phyloP scores from a whole-genome alignment of 2,329 filamentous ascomycete species.

The Knoxdaviesia capensis region DNA sequence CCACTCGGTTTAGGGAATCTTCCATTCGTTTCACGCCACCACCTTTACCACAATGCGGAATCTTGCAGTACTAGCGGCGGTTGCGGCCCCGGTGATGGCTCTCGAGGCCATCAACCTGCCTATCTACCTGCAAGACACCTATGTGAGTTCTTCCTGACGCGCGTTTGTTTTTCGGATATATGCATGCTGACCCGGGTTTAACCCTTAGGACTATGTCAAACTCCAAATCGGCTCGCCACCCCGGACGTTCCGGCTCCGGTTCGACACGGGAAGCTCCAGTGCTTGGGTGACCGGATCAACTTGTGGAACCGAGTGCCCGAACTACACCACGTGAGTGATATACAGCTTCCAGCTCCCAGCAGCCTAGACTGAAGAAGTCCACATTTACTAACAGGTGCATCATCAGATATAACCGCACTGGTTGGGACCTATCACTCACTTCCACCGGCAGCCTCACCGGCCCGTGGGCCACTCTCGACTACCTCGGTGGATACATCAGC shows the following conservation, averaged over 20 bases:
- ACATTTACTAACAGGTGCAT: background rate
- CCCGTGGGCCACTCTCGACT: slow-evolving; percentile 8
- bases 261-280: slow-evolving; percentile 16
- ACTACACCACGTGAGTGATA: slow-evolving; percentile 7
- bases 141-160: slow-evolving; percentile 1
- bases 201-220: slow-evolving; percentile 2
- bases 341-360: background rate
- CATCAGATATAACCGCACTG: slow-evolving; percentile 9
- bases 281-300: slow-evolving; percentile 12
- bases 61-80: no score
- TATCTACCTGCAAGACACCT: slow-evolving; percentile 3
- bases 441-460: slow-evolving; percentile 9
- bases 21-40: no score
- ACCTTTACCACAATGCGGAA: no score
- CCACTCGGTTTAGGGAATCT: no score
- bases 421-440: slow-evolving; percentile 11
- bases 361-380: background rate
- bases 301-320: slow-evolving; percentile 10
- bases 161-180: background rate
- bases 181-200: background rate
- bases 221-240: slow-evolving; percentile 12
- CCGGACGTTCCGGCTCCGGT: slow-evolving; percentile 10
- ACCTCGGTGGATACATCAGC: slow-evolving; percentile 11
- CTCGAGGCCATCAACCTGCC: slow-evolving; percentile 2
- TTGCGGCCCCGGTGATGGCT: no score